A percentile compares a stretch with the other conserved stretches of the same genome.
phyloP scores from a whole-genome alignment of 2,329 filamentous ascomycete genomes.

The Pseudocercospora ulei region DNA sequence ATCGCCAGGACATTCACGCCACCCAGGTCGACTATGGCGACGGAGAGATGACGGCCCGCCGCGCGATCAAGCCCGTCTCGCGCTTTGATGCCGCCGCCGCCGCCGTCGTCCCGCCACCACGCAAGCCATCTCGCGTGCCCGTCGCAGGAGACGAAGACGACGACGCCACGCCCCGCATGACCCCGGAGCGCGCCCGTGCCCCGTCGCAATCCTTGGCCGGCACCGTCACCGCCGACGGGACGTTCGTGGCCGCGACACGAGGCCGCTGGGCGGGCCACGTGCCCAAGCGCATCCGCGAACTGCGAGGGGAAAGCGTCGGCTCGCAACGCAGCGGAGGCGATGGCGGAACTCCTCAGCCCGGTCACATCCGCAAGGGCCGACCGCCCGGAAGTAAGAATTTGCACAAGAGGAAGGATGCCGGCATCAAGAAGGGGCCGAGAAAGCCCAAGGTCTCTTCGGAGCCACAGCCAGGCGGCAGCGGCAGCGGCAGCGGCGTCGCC shows the following conservation, averaged over 20 bases:
- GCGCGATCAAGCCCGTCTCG: conserved; percentile 26
- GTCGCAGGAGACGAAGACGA: conserved; percentile 11
- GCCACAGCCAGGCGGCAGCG: conserved; percentile 5
- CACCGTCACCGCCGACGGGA: conserved; percentile 12
- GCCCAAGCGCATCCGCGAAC: conserved; percentile 41
- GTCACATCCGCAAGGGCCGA: conserved; percentile 30
- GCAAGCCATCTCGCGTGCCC: conserved; percentile 23
- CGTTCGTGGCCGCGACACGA: conserved; percentile 23
- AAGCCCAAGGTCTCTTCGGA: conserved; percentile 19
- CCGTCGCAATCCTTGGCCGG: conserved; percentile 11
- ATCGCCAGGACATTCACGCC: conserved; percentile 21
- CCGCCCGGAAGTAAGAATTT: conserved; percentile 43
- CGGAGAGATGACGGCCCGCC: conserved; percentile 24
- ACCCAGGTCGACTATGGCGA: conserved; percentile 29
- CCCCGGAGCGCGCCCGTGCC: conserved; percentile 22
- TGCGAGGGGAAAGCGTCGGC: conserved; percentile 37
- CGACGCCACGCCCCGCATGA: conserved; percentile 19
- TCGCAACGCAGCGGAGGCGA: conserved; percentile 19
- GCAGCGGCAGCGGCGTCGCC: too few relatives aligned
- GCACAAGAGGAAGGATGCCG: conserved; percentile 40
- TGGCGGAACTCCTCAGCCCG: conserved; percentile 17
- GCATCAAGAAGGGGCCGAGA: conserved; percentile 44
- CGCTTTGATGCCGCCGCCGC: conserved; percentile 32
- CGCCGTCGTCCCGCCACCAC: conserved; percentile 22
- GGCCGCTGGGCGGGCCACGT: conserved; percentile 31